phyloP scores from a whole-genome alignment of 2,329 filamentous ascomycete species.

The Alternaria novae-zelandiae region DNA sequence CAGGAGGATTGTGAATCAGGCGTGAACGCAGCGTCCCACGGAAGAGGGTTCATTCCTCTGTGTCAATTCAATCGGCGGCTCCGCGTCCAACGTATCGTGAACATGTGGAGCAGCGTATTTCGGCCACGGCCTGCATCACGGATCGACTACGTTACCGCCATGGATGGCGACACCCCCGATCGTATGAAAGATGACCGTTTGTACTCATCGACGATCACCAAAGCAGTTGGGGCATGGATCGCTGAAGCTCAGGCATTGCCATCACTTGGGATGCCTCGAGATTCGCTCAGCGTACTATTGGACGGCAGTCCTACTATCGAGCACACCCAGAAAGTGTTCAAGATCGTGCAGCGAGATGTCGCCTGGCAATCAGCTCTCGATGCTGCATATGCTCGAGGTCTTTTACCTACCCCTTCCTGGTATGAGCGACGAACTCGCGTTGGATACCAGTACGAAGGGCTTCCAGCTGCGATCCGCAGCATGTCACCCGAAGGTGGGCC shows the following conservation, averaged over 20 bases:
- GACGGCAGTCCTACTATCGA: neutral
- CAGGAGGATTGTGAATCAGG: neutral
- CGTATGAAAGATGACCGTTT: neutral
- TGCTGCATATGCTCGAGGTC: neutral
- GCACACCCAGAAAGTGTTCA: rapidly evolving
- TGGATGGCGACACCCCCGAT: no score
- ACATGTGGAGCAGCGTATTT: neutral
- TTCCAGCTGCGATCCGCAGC: neutral
- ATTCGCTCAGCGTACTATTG: neutral
- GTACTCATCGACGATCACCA: neutral
- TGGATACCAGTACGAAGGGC: neutral
- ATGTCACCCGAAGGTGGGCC: neutral
- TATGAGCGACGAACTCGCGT: neutral
- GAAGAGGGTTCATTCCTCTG: neutral
- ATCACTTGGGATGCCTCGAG: neutral
- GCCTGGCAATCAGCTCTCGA: neutral
- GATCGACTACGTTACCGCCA: no score
- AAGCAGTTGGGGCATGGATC: neutral
- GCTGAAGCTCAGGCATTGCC: neutral
- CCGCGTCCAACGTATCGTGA: neutral
- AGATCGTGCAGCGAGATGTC: neutral
- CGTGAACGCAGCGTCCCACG: neutral
- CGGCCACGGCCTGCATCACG: rapidly evolving
- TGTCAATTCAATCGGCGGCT: neutral
- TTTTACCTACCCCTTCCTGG: neutral